A percentile compares a stretch with the other conserved stretches of the same genome.
These are phyloP conservation scores for Galeopsis tetrahit DNA, from an alignment of 257 asterid genomes.

Conservation along the genomic window DNA sequence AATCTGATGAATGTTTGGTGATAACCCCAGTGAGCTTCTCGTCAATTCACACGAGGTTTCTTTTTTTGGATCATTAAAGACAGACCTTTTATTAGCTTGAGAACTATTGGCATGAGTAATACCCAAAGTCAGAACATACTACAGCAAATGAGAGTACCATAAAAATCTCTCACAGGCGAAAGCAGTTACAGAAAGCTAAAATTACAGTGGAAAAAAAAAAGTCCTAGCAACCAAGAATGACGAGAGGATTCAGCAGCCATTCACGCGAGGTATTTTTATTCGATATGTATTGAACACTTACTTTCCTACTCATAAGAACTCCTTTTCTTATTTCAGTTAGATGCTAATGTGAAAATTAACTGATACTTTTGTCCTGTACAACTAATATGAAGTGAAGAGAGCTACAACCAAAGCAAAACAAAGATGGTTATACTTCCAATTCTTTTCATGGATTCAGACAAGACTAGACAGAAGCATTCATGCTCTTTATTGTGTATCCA, in stretches of 20 bases:
- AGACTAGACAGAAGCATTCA: not conserved
- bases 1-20: not conserved
- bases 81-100: too few species aligned
- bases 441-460: slow-evolving; percentile 7
- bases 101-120: too few species aligned
- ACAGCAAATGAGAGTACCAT: too few species aligned
- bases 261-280: not conserved
- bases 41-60: not conserved
- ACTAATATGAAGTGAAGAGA: slow-evolving; percentile 19
- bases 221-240: too few species aligned
- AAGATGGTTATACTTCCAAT: slow-evolving; percentile 16
- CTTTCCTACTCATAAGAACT: not conserved
- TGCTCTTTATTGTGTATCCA: slow-evolving; percentile 15
- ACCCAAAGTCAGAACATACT: too few species aligned
- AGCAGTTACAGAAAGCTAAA: too few species aligned
- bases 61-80: not conserved
- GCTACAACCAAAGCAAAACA: not conserved
- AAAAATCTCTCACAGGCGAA: too few species aligned
- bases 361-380: not conserved
- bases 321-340: not conserved
- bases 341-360: not conserved
- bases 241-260: not conserved
- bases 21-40: not conserved
- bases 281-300: not conserved
- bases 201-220: too few species aligned